Base-by-base conservation (phyloP, 306 rosid species). In the Rosa chinensis region DNA sequence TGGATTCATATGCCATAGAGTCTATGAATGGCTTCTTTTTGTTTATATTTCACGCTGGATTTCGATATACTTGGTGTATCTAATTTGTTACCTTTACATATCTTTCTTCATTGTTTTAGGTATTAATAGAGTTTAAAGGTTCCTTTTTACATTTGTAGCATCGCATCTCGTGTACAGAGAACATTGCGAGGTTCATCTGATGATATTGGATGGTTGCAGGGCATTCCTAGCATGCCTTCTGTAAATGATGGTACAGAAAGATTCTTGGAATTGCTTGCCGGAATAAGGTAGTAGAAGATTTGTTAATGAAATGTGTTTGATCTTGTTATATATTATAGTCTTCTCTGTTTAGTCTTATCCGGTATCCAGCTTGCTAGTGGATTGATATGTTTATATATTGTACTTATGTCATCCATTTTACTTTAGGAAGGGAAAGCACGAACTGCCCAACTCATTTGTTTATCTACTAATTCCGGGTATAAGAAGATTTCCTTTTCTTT, bases 181-280 rank as follows among this genome's bases (percentile, higher is more conserved):
- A 78, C 97, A 61, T 80, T 87, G 87, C 89, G 55, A 32, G 97
- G 97, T 74, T 94, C 98, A 71, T 76, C 88, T 21, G 90, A 87
- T 78, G 97, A 94, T 79, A 94, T 94, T 66, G 97, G 94, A 73
- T 92, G 98, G 98, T 81, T 92, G 90, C 94, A 89, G 82, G 82
- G 66, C 63, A 87, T 82, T 87, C 85, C 90, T 1, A 86, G 84
- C 72, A 77, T 94, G 94, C 93, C 94, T 88, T 84, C 85, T 61
- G 89, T 86, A 73, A 82, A 86, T 76, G 92, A 90, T 86, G 98
- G 96, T 67, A 89, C 97, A 40, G 68, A 86, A 61, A 89, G 97
- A 80, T 92, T 94, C 86, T 78, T 90, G 88, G 92, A 92, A 82
- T 84, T 94, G 84, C 94, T 92, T 79, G 83, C 89, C 18, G 88